Conservation (phyloP, 805 yeast species). For the Metschnikowia anglica region DNA sequence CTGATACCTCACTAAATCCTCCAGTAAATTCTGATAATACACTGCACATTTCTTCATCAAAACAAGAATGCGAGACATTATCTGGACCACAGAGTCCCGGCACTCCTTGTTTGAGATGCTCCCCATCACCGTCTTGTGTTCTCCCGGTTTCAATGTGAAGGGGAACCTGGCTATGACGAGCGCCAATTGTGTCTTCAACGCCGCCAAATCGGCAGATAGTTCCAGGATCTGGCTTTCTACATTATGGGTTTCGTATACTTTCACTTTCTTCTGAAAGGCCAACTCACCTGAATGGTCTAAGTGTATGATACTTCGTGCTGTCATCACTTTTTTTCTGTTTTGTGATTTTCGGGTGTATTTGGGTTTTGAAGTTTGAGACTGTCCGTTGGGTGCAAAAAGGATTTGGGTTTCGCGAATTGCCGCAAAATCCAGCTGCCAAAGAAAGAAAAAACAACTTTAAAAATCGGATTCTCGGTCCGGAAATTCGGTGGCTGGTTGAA, state of each 20-base stretch:
- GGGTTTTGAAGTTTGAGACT: background rate
- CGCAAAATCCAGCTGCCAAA: background rate
- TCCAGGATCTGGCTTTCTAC: constrained; percentile 5
- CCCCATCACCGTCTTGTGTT: constrained; percentile 3
- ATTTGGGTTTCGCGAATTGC: constrained; percentile 4
- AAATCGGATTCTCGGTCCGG: background rate
- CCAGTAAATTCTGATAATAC: constrained; percentile 6
- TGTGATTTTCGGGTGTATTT: background rate
- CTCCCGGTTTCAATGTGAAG: constrained; percentile 4
- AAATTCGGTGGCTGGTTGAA: too few relatives aligned
- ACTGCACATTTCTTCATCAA: constrained; percentile 14
- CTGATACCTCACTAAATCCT: constrained; percentile 3
- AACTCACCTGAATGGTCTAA: constrained; percentile 10
- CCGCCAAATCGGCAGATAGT: constrained; percentile 7
- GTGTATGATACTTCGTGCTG: constrained; percentile 4
- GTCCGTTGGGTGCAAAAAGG: constrained; percentile 6
- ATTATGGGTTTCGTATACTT: constrained; percentile 2
- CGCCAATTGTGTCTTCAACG: constrained; percentile 11
- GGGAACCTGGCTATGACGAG: constrained; percentile 9
- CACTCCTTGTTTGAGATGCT: constrained; percentile 7
- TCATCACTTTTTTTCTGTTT: too few relatives aligned
- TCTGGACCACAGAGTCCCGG: constrained; percentile 9
- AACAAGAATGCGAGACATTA: constrained; percentile 10
- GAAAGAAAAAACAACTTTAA: background rate
- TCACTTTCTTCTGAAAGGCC: constrained; percentile 12